A percentile compares a stretch with the other conserved stretches of the same genome.
phyloP scores from a whole-genome alignment of 176 grass and related monocot species.

The Luzula sylvatica region DNA sequence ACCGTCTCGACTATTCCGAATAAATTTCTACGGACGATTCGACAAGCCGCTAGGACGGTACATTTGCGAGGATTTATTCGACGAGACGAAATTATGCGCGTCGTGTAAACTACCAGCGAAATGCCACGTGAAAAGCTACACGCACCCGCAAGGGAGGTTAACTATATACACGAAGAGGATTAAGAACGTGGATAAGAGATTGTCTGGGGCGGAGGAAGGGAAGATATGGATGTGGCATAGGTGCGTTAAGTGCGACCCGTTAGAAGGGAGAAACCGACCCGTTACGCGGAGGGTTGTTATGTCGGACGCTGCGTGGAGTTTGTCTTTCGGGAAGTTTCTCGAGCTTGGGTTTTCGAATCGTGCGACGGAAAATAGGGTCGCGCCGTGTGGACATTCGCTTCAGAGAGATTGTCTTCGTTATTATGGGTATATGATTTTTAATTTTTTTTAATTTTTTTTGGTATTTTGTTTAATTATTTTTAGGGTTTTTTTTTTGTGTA shows the following conservation, averaged over 20 bases:
- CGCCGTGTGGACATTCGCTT: conserved; percentile 79
- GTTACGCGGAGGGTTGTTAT: conserved; percentile 59
- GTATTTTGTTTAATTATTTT: background rate
- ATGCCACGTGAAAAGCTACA: conserved; percentile 74
- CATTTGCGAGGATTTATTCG: conserved; percentile 76
- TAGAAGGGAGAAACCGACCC: conserved; percentile 66
- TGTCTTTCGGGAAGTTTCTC: conserved; percentile 96
- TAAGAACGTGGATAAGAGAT: conserved; percentile 22
- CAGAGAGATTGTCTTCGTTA: conserved; percentile 80
- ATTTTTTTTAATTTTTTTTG: background rate
- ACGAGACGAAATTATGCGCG: conserved; percentile 56
- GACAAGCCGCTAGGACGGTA: conserved; percentile 94
- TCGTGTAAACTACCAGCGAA: conserved; percentile 74
- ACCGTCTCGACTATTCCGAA: conserved; percentile 50
- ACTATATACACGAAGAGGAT: conserved; percentile 59
- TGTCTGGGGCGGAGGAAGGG: conserved; percentile 65
- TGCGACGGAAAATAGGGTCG: conserved; percentile 71
- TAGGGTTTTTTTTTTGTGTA: conserved; percentile 32
- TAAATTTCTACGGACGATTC: conserved; percentile 85
- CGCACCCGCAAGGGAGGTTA: conserved; percentile 71
- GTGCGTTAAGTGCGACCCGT: conserved; percentile 56
- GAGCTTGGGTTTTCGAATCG: conserved; percentile 72
- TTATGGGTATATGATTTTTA: conserved; percentile 52
- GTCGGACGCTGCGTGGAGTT: conserved; percentile 84
- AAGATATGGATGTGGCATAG: conserved; percentile 99